Evolutionary conservation across 1,284 basidiomycete species (phyloP), one percentile per base, ranked within the genome.

Genomic region (Pseudozyma pruni): DNA sequence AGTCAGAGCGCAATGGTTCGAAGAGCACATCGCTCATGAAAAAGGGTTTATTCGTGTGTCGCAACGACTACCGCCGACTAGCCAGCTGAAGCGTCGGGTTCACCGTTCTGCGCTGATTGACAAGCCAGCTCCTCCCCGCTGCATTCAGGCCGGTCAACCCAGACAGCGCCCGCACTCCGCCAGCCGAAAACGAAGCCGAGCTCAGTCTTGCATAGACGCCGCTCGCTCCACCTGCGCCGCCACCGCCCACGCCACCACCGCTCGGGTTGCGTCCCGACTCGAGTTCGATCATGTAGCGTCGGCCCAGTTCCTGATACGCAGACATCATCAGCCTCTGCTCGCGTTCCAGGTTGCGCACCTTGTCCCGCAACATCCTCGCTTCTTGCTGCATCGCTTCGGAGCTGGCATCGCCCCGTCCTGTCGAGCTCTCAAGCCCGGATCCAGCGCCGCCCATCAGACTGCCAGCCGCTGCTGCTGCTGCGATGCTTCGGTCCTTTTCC

Each of bases 311-410:
- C 43, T 72, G 70, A 35, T 42, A 75, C 6, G 72, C 59, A 7
- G 67, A 61, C 54, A 63, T 61, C 64, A 75, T 74, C 29, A 76
- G 66, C 17, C 64, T 31, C 49, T 76, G 73, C 32, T 76, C 72
- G 22, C 59, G 52, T 25, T 53, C 19, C 49, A 60, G 17, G 17
- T 63, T 67, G 29, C 56, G 50, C 34, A 55, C 42, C 33, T 68
- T 46, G 11, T 67, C 70, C 38, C 64, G 55, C 43, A 72, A 38
- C 14, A 31, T n/a, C 23, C 53, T 54, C 20, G 42, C 40, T 25
- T 69, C 69, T 50, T 52, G 49, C 32, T 72, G 60, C 33, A 58
- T 34, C 32, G 39, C 35, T 37, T 73, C 71, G 29, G 37, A 52
- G 27, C 52, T 38, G 14, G 35, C 46, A 13, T 47, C 53, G n/a